Evolutionary conservation across 164 flowering plant genomes (phyloP).

Genomic region (Saururus chinensis): DNA sequence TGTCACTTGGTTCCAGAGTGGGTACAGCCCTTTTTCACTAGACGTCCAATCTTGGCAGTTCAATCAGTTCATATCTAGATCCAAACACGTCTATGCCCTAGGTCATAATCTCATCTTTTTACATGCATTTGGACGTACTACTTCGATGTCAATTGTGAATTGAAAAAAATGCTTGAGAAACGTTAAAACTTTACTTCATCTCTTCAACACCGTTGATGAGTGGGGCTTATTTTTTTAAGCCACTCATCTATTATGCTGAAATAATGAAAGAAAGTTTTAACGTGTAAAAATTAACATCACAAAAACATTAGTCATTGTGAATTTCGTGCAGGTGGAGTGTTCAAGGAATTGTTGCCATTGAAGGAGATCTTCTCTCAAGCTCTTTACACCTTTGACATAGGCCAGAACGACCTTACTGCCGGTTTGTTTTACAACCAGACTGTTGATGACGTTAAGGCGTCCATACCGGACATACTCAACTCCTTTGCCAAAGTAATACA

Average conservation of each 20-base stretch:
- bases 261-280: too few relatives aligned
- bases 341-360: slow-evolving; percentile 23
- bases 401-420: slow-evolving; percentile 46
- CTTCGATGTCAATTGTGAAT: too few relatives aligned
- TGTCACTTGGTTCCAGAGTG: slow-evolving; percentile 30
- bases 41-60: slow-evolving; percentile 37
- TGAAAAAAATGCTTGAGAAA: too few relatives aligned
- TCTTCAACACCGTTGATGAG: too few relatives aligned
- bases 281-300: too few relatives aligned
- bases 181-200: too few relatives aligned
- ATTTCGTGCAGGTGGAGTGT: slow-evolving; percentile 16
- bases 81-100: slow-evolving; percentile 16
- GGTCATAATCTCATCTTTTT: slow-evolving; percentile 13
- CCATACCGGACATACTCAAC: slow-evolving; percentile 34
- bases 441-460: slow-evolving; percentile 27
- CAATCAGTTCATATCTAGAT: slow-evolving; percentile 27
- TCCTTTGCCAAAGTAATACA: slow-evolving; percentile 24
- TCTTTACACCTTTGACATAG: slow-evolving; percentile 46
- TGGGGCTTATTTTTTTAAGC: too few relatives aligned
- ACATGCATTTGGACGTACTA: not conserved
- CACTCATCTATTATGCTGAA: too few relatives aligned
- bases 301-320: not conserved
- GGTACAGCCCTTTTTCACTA: slow-evolving; percentile 55
- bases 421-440: slow-evolving; percentile 31
- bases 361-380: slow-evolving; percentile 28